phyloP scores from a whole-genome alignment of 768 basidiomycete species.

The Phanerochaete sordida region DNA sequence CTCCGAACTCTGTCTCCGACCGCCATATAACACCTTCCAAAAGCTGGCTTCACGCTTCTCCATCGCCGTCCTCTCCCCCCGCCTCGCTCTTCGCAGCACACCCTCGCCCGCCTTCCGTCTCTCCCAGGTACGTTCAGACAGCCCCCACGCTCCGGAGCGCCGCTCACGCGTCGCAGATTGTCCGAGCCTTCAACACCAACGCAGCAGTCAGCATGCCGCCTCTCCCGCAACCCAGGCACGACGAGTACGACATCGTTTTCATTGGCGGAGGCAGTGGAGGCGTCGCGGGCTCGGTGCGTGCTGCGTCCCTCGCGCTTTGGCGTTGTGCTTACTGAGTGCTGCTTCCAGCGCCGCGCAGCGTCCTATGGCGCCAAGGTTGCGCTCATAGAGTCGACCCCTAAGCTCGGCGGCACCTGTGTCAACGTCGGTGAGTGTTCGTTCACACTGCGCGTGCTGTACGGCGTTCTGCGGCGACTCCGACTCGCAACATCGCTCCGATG shows the following conservation, averaged over 20 bases:
- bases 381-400: conserved; percentile 70
- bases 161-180: conserved; percentile 6
- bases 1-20: not conserved
- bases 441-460: too few relatives aligned
- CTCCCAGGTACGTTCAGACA: conserved; percentile 10
- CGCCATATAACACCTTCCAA: not conserved
- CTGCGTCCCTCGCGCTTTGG: not conserved
- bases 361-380: conserved; percentile 92
- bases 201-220: conserved; percentile 63
- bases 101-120: conserved; percentile 7
- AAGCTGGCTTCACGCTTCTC: conserved; percentile 6
- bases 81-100: not conserved
- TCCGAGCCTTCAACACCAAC: conserved; percentile 47
- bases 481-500: not conserved
- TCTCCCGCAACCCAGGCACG: conserved; percentile 55
- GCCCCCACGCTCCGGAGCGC: not conserved
- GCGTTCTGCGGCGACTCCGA: too few relatives aligned
- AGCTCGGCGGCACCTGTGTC: conserved; percentile 93
- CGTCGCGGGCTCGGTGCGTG: conserved; percentile 76
- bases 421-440: conserved; percentile 75
- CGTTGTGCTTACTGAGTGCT: not conserved
- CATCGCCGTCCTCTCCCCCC: conserved; percentile 5
- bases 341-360: conserved; percentile 80
- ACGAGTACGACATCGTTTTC: conserved; percentile 80
- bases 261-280: conserved; percentile 96